These are phyloP conservation scores for Euphrasia arctica DNA, from an alignment of 305 asterid genomes.

Conservation along the genomic window DNA sequence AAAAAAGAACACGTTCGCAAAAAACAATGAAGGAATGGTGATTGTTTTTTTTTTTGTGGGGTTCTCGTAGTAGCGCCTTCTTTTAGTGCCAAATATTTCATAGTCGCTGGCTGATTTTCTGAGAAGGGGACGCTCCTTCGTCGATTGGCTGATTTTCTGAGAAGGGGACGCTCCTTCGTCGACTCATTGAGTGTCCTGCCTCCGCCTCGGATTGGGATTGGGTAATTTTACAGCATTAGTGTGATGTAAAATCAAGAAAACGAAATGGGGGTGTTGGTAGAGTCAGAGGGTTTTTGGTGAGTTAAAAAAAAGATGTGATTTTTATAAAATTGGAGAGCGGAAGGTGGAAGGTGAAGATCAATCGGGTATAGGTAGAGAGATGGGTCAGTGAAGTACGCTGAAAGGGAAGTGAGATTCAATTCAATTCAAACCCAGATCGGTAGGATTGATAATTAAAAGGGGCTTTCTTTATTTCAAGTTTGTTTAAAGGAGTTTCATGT, in stretches of 20 bases:
- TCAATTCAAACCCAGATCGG: background rate
- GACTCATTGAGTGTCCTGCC: too few relatives aligned
- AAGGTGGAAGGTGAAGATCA: slow-evolving; percentile 32
- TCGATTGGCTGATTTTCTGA: too few relatives aligned
- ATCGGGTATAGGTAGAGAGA: slow-evolving; percentile 9
- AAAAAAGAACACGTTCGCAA: too few relatives aligned
- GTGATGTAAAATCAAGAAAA: slow-evolving; percentile 4
- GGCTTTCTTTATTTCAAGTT: too few relatives aligned
- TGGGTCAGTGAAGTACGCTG: slow-evolving; percentile 32
- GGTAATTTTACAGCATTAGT: background rate
- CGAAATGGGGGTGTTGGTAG: background rate
- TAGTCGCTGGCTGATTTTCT: too few relatives aligned
- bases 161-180: too few relatives aligned
- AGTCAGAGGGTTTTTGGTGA: slow-evolving; percentile 16
- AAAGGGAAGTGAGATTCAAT: slow-evolving; percentile 36
- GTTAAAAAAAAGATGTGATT: background rate
- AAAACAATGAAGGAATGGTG: too few relatives aligned
- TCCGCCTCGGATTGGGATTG: background rate
- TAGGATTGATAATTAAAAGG: background rate
- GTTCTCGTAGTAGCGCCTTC: too few relatives aligned
- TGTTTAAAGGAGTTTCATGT: too few relatives aligned
- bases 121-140: too few relatives aligned
- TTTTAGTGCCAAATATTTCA: too few relatives aligned
- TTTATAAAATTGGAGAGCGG: slow-evolving; percentile 17
- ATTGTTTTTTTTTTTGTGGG: too few relatives aligned